Evolutionary conservation across 2,329 filamentous ascomycete genomes (phyloP).

Genomic region (Fusarium miscanthi): DNA sequence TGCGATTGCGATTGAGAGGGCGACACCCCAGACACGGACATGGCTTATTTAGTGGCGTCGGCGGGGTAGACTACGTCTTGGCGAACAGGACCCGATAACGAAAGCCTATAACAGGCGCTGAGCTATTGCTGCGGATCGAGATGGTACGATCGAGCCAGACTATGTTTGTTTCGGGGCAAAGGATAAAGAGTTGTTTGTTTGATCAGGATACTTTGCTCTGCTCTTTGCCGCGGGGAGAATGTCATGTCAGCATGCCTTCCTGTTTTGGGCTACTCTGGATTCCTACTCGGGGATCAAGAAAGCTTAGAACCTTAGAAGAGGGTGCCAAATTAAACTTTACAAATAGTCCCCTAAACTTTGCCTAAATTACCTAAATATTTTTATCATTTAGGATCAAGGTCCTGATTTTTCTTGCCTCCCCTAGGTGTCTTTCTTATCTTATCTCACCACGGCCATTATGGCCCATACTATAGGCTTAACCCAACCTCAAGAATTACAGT

Average conservation of each 20-base stretch:
- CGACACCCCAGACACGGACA: conserved; percentile 20
- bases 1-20: conserved; percentile 10
- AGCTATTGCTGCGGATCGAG: neutral
- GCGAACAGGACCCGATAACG: neutral
- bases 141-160: neutral
- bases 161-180: neutral
- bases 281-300: too few relatives aligned
- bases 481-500: neutral
- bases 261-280: neutral
- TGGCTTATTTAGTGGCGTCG: neutral
- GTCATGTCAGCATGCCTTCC: conserved; percentile 14
- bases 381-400: too few relatives aligned
- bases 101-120: neutral
- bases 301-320: too few relatives aligned
- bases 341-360: too few relatives aligned
- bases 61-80: neutral
- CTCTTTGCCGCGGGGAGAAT: neutral
- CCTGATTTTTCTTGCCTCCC: too few relatives aligned
- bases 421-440: neutral
- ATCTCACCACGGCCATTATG: neutral
- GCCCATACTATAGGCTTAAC: neutral
- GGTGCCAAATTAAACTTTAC: too few relatives aligned
- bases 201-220: neutral
- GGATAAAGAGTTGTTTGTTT: neutral
- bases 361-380: too few relatives aligned